A percentile compares a stretch with the other conserved stretches of the same genome.
These are phyloP conservation scores for Leishmania major DNA, from an alignment of 208 protist species.

Conservation along the genomic window DNA sequence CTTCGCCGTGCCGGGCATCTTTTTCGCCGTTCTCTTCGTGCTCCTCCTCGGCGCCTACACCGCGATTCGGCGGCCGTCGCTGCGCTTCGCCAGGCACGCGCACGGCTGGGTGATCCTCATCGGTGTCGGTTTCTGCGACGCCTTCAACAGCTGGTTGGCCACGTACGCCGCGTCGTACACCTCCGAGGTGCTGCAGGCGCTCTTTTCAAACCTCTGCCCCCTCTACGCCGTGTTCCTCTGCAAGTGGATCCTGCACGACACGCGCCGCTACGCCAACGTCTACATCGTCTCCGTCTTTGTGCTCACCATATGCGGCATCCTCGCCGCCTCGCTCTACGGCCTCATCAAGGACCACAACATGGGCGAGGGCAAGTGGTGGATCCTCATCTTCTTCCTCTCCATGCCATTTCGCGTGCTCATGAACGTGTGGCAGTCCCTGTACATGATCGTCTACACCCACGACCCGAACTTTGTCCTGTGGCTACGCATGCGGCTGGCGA, in stretches of 20 bases:
- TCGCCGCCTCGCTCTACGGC: conserved; percentile 60
- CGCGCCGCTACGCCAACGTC: conserved; percentile 59
- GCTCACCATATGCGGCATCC: conserved; percentile 64
- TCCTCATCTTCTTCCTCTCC: conserved; percentile 79
- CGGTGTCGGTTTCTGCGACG: conserved; percentile 70
- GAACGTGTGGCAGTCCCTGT: conserved; percentile 84
- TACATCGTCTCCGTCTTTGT: conserved; percentile 65
- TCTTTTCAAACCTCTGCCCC: conserved; percentile 74
- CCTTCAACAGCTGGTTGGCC: conserved; percentile 75
- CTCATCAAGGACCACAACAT: conserved; percentile 42
- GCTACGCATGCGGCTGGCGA: conserved; percentile 31
- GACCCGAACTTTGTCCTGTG: conserved; percentile 56
- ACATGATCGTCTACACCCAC: conserved; percentile 85
- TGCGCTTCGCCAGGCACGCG: conserved; percentile 53
- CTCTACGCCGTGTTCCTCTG: conserved; percentile 74
- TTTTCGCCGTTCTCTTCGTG: conserved; percentile 69
- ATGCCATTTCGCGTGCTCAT: conserved; percentile 74
- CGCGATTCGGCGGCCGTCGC: conserved; percentile 47
- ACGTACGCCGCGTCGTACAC: conserved; percentile 83
- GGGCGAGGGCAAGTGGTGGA: conserved; percentile 66
- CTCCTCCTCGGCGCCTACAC: conserved; percentile 57
- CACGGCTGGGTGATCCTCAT: conserved; percentile 55
- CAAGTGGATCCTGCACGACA: conserved; percentile 78
- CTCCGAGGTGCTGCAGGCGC: conserved; percentile 76
- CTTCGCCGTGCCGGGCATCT: conserved; percentile 65